Evolutionary conservation across 495 filamentous ascomycete genomes (phyloP), one percentile per base, ranked within the genome.

Genomic region (Aspergillus mulundensis): DNA sequence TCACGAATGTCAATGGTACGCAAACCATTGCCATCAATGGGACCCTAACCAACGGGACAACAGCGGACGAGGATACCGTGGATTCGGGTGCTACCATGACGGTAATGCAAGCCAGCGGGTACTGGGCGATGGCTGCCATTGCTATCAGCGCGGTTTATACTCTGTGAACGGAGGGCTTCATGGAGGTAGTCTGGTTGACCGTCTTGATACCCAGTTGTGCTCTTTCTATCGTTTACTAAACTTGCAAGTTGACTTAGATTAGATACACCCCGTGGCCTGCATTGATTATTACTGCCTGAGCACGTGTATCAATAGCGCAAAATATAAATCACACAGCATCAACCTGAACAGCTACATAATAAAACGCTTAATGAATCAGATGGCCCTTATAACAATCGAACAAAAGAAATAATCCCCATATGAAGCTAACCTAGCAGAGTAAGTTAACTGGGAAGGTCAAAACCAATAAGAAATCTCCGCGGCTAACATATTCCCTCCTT

Each of bases 11-110:
- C 23, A 92, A 96, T 62, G 89, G 87, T 21, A 94, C 84, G 0
- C 51, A 74, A 46, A 91, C 83, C 16, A 82, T 97, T 56, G 75
- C 90, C 50, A 77, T 97, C 69, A 94, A 95, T 60, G 94, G 94
- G 11, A 91, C 90, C 0, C 70, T 97, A 43, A 84, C 87, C 18
- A 94, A 94, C 62, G 91, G 88, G 23, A 96, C 92, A 1, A 91
- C 89, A 0, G 80, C 82, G 5, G 66, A 79, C 14, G 82, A 84
- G 20, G 41, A 58, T 10, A 34, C 61, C 63, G 7, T 74, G 64
- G 15, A 75, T 65, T 24, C 66, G 57, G 70, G 62, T 38, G 53
- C 65, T 21, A 54, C 74, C 25, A 54, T 66, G 44, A 59, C 54
- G 20, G 42, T 83, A 49, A 58, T 77, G 12, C 65, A 80, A 46